A percentile compares a stretch with the other conserved stretches of the same genome.
Evolutionary conservation across 2,329 filamentous ascomycete genomes (phyloP).

Genomic region (Thielaviopsis euricoi): DNA sequence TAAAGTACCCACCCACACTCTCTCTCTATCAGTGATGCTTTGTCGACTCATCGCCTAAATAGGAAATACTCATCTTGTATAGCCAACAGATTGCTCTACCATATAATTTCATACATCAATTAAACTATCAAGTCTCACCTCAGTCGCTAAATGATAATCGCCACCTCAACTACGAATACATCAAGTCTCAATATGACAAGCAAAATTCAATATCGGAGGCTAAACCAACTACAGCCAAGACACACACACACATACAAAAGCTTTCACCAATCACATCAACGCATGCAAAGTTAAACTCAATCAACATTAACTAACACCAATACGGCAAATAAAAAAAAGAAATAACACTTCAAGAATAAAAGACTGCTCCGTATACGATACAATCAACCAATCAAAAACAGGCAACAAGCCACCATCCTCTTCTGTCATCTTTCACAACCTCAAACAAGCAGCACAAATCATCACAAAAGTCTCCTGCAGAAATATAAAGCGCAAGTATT

Average conservation of each 20-base stretch:
- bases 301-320: background rate
- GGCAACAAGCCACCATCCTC: background rate
- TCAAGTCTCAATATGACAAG: too few species aligned
- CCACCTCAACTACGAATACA: too few species aligned
- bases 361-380: background rate
- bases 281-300: background rate
- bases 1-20: background rate
- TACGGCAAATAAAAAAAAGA: background rate
- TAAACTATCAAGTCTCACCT: too few species aligned
- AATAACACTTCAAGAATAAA: background rate
- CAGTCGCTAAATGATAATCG: too few species aligned
- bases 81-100: background rate
- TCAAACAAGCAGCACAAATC: background rate
- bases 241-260: background rate
- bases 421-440: too few species aligned
- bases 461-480: too few species aligned
- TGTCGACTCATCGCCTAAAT: background rate
- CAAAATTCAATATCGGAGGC: too few species aligned
- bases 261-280: background rate
- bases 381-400: background rate
- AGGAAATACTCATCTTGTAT: background rate
- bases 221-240: too few species aligned
- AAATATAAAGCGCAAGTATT: slow-evolving; percentile 5
- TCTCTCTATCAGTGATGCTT: background rate
- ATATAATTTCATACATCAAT: too few species aligned